These are phyloP conservation scores for Aspergillus pseudonomiae DNA, from an alignment of 2,329 filamentous ascomycete species.

Conservation along the genomic window DNA sequence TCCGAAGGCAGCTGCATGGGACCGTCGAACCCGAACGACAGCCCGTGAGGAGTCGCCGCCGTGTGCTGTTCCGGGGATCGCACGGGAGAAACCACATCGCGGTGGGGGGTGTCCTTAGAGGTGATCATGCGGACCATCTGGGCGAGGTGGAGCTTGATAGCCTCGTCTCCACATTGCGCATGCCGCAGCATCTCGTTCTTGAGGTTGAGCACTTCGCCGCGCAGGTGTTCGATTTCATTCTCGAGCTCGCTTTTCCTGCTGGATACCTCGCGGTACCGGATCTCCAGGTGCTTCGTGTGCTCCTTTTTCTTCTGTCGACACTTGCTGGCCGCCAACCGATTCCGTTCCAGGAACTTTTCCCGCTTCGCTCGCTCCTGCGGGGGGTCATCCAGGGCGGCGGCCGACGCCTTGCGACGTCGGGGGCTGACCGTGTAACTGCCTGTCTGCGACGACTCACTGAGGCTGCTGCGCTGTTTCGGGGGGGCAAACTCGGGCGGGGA, in stretches of 20 bases:
- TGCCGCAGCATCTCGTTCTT: constrained; percentile 47
- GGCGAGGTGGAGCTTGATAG: constrained; percentile 40
- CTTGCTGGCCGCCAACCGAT: constrained; percentile 62
- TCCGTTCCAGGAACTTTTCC: constrained; percentile 60
- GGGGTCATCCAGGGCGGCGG: neutral
- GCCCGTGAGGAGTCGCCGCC: neutral
- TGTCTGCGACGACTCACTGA: neutral
- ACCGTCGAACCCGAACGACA: neutral
- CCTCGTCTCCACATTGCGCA: constrained; percentile 41
- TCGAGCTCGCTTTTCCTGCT: constrained; percentile 37
- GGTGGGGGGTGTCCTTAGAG: constrained; percentile 10
- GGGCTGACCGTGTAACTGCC: neutral
- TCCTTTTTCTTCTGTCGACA: constrained; percentile 67
- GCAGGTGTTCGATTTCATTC: constrained; percentile 37
- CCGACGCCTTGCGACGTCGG: neutral
- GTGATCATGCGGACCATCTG: constrained; percentile 39
- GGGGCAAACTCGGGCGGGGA: neutral
- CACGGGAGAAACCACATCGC: neutral
- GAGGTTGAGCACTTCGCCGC: constrained; percentile 40
- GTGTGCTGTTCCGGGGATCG: neutral
- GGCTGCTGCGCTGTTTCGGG: neutral
- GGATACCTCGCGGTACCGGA: constrained; percentile 36
- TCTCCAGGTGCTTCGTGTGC: constrained; percentile 56
- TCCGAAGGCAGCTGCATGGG: neutral
- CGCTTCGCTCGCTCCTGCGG: constrained; percentile 43